Percentiles rank a stretch among this genome's conserved stretches.
Conservation (phyloP, 2,329 filamentous ascomycete species). For the Hymenoscyphus albidus region DNA sequence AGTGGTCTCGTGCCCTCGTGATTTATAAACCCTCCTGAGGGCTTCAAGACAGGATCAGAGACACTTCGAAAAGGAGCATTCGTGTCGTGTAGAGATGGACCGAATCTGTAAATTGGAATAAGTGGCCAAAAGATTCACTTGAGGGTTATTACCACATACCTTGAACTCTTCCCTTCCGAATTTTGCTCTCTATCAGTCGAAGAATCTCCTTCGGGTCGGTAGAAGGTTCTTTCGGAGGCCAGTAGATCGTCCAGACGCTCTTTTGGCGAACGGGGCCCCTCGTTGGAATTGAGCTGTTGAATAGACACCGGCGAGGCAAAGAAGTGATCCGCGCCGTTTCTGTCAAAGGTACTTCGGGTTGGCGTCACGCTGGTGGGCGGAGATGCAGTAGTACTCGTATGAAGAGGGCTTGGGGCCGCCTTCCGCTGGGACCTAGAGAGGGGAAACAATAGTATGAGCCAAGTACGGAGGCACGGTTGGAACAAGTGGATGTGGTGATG, state of each 20-base stretch:
- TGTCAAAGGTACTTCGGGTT: constrained; percentile 30
- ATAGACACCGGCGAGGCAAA: constrained; percentile 20
- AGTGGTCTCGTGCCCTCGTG: constrained; percentile 25
- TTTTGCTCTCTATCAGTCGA: constrained; percentile 21
- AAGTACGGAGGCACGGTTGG: not conserved
- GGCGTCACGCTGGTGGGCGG: constrained; percentile 32
- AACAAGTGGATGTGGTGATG: not conserved
- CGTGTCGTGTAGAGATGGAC: constrained; percentile 26
- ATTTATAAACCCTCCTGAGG: constrained; percentile 23
- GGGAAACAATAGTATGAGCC: not conserved
- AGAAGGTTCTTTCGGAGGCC: constrained; percentile 35
- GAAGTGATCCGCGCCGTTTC: constrained; percentile 24
- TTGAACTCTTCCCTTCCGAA: constrained; percentile 19
- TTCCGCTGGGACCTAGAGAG: constrained; percentile 32
- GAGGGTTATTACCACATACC: constrained; percentile 18
- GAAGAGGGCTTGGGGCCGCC: constrained; percentile 35
- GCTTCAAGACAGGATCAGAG: constrained; percentile 32
- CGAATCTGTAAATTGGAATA: constrained; percentile 21
- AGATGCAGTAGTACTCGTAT: constrained; percentile 33
- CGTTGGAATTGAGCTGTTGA: constrained; percentile 18
- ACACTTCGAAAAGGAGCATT: constrained; percentile 35
- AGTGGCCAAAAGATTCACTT: not conserved
- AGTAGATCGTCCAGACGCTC: constrained; percentile 36
- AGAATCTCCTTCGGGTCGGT: constrained; percentile 26
- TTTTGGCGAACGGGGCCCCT: constrained; percentile 33